Evolutionary conservation across 257 asterid genomes (phyloP), one percentile per base, ranked within the genome.

Genomic region (Echium plantagineum): DNA sequence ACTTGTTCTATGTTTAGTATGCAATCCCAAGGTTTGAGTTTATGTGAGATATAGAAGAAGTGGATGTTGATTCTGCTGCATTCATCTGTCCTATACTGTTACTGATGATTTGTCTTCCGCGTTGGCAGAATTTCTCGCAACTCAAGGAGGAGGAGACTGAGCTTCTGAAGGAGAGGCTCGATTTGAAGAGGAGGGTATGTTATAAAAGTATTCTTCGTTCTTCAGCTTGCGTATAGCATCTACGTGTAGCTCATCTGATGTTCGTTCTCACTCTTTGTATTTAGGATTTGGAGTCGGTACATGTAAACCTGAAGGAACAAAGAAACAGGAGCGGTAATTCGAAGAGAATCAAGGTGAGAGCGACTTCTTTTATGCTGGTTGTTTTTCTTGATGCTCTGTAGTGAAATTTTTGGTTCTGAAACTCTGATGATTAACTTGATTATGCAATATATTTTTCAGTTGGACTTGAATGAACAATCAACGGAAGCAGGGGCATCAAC

Each of bases 261-360:
- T 24, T 0, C 21, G 12, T 15, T 20, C 32, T 20, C 38, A 57
- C 16, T 7, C 6, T 21, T 6, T 16, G 22, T 59, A 28, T 51
- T 57, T 35, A 77, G 82, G 75, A 77, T 24, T 16, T 77, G 46
- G 75, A 65, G 19, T 74, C 77, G 4, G 2, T 65, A 18, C 69
- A 68, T 47, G 67, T 65, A 9, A 73, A 57, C 10, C 52, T 73
- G 58, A 10, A 63, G n/a, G 66, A 71, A 60, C 75, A 71, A 22
- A 71, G 67, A 57, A 60, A 49, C 51, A 59, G 61, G 63, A 71
- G 74, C n/a, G 71, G 65, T 20, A 68, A 57, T 65, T 55, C 63
- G 52, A 77, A 74, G 67, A 68, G 77, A 61, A 63, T 77, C 62
- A 77, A 71, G 77, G 83, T 77, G 56, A n/a, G 15, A 2, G 4